Evolutionary conservation across 306 rosid species (phyloP).

Genomic region (Rosa lucieae): DNA sequence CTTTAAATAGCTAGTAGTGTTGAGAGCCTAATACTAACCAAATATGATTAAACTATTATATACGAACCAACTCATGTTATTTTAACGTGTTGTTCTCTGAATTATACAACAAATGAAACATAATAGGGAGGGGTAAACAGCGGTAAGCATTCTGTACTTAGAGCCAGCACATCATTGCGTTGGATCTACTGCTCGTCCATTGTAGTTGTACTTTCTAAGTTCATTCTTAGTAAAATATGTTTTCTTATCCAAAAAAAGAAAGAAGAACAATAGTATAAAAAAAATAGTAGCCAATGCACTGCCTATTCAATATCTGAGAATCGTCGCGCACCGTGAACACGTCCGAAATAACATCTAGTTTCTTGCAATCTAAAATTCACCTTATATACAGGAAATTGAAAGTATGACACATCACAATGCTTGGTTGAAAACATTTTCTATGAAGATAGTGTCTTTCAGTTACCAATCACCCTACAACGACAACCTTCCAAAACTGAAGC

Average conservation of each 20-base stretch:
- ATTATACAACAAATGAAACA: background rate
- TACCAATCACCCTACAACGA: background rate
- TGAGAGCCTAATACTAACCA: background rate
- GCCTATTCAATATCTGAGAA: background rate
- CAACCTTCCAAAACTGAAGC: constrained; percentile 1
- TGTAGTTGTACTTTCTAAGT: background rate
- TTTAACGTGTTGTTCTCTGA: background rate
- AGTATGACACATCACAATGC: background rate
- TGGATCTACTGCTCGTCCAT: background rate
- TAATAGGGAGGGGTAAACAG: background rate
- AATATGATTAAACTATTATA: background rate
- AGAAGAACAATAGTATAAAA: background rate
- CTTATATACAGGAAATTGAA: background rate
- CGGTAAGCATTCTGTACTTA: background rate
- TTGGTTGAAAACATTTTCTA: background rate
- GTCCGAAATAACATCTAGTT: background rate
- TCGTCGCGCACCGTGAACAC: no score
- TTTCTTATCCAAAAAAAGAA: background rate
- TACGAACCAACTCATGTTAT: background rate
- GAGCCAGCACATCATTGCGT: background rate
- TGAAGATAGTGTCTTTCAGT: background rate
- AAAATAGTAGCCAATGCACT: background rate
- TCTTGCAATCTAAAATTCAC: background rate
- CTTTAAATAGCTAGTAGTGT: background rate
- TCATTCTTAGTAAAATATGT: background rate